These are phyloP conservation scores for Spergularia bocconei DNA, from an alignment of 148 eudicot species.

Conservation along the genomic window DNA sequence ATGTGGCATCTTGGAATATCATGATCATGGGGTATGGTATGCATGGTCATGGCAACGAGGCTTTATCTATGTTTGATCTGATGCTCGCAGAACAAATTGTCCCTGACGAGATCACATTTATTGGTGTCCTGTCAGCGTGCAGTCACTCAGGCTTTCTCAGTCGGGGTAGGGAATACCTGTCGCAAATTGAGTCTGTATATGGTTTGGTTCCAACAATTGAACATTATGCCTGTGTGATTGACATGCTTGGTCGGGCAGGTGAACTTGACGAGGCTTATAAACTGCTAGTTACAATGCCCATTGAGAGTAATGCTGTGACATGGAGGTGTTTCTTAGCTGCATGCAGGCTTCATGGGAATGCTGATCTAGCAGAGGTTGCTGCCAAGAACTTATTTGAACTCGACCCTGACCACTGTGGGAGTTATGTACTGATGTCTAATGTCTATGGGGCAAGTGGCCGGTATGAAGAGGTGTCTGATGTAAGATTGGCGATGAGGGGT, in stretches of 20 bases:
- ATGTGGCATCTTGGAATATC: slow-evolving; percentile 82
- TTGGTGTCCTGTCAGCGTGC: slow-evolving; percentile 67
- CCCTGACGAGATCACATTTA: slow-evolving; percentile 59
- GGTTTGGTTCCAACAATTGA: slow-evolving; percentile 53
- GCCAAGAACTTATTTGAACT: slow-evolving; percentile 45
- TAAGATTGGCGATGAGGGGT: slow-evolving; percentile 58
- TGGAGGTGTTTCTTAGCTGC: slow-evolving; percentile 77
- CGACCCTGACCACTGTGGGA: slow-evolving; percentile 72
- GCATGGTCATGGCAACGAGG: slow-evolving; percentile 61
- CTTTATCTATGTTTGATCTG: slow-evolving; percentile 44
- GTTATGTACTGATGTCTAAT: slow-evolving; percentile 69
- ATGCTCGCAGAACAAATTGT: slow-evolving; percentile 43
- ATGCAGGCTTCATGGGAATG: slow-evolving; percentile 54
- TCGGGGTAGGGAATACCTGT: slow-evolving; percentile 49
- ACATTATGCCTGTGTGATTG: slow-evolving; percentile 72
- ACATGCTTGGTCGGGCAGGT: slow-evolving; percentile 85
- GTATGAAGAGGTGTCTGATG: slow-evolving; percentile 58
- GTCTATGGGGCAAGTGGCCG: slow-evolving; percentile 59
- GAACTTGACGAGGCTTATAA: slow-evolving; percentile 57
- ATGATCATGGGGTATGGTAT: slow-evolving; percentile 79
- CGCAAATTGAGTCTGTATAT: slow-evolving; percentile 48
- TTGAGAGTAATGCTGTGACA: slow-evolving; percentile 53
- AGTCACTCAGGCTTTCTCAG: slow-evolving; percentile 61
- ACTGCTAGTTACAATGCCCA: slow-evolving; percentile 49
- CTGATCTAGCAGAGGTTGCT: slow-evolving; percentile 57